A percentile compares a stretch with the other conserved stretches of the same genome.
These are phyloP conservation scores for Begonia peltatifolia DNA, from an alignment of 306 rosid species.

Conservation along the genomic window DNA sequence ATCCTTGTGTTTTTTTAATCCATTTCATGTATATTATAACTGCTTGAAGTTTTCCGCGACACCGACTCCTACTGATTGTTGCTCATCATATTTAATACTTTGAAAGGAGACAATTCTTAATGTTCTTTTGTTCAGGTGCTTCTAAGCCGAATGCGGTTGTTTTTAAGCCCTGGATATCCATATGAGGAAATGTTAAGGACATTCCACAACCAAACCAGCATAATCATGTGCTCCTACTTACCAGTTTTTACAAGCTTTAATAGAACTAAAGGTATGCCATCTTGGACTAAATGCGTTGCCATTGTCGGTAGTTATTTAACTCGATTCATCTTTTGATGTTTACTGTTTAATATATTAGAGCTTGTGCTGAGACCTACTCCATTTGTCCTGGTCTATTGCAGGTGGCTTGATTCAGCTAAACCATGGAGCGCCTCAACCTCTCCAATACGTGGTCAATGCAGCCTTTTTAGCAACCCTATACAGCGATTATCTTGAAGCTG, in stretches of 20 bases:
- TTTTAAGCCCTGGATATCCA: slow-evolving; percentile 99
- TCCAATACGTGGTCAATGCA: slow-evolving; percentile 88
- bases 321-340: neutral
- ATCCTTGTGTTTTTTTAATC: too few relatives aligned
- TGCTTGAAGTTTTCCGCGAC: too few relatives aligned
- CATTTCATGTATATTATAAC: too few relatives aligned
- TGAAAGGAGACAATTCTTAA: too few relatives aligned
- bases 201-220: slow-evolving; percentile 90
- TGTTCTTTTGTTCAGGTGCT: slow-evolving; percentile 49
- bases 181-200: slow-evolving; percentile 91
- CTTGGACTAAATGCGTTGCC: neutral
- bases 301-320: neutral
- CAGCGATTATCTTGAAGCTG: slow-evolving; percentile 94
- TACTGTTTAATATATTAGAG: too few relatives aligned
- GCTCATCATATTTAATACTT: too few relatives aligned
- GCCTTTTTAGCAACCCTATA: slow-evolving; percentile 87
- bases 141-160: slow-evolving; percentile 87
- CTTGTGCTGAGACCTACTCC: neutral
- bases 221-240: slow-evolving; percentile 86
- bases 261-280: slow-evolving; percentile 70
- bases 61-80: too few relatives aligned
- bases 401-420: slow-evolving; percentile 90
- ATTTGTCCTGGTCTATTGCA: slow-evolving; percentile 17
- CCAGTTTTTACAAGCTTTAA: slow-evolving; percentile 84
- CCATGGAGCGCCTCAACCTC: slow-evolving; percentile 96